These are phyloP conservation scores for Amborella trichopoda DNA, from an alignment of 164 flowering plant genomes.

Conservation along the genomic window DNA sequence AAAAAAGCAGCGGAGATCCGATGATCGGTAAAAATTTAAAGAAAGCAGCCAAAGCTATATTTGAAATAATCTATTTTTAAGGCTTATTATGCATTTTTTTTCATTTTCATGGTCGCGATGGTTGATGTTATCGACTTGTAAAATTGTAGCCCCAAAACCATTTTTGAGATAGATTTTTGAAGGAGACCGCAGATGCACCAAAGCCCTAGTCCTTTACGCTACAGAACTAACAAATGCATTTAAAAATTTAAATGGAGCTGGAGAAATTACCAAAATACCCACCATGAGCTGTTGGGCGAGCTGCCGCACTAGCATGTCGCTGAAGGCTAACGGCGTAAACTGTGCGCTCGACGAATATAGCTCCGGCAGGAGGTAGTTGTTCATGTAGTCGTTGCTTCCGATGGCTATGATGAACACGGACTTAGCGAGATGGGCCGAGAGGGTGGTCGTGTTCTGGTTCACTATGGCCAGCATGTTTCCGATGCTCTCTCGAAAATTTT, in stretches of 20 bases:
- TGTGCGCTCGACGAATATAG: slow-evolving; percentile 15
- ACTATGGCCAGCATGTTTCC: slow-evolving; percentile 29
- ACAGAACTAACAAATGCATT: no score
- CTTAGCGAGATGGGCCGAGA: slow-evolving; percentile 14
- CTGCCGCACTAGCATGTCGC: slow-evolving; percentile 21
- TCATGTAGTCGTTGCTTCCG: slow-evolving; percentile 41
- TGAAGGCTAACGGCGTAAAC: slow-evolving; percentile 19
- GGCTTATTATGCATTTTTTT: no score
- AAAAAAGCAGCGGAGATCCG: no score
- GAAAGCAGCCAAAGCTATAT: no score
- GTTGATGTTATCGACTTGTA: no score
- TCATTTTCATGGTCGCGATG: no score
- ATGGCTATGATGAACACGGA: slow-evolving; percentile 17
- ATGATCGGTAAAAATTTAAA: no score
- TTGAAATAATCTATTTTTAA: no score
- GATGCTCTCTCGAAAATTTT: slow-evolving; percentile 43
- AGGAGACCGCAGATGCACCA: no score
- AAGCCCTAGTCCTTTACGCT: no score
- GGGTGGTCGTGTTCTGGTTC: slow-evolving; percentile 9
- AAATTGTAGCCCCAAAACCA: no score
- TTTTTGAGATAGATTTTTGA: no score
- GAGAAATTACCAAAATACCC: slow-evolving; percentile 21
- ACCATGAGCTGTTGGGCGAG: slow-evolving; percentile 18
- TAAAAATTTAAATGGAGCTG: neutral
- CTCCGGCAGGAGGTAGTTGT: slow-evolving; percentile 28